Base-by-base conservation (phyloP, 2,329 filamentous ascomycete genomes). In the Polychaeton citri region DNA sequence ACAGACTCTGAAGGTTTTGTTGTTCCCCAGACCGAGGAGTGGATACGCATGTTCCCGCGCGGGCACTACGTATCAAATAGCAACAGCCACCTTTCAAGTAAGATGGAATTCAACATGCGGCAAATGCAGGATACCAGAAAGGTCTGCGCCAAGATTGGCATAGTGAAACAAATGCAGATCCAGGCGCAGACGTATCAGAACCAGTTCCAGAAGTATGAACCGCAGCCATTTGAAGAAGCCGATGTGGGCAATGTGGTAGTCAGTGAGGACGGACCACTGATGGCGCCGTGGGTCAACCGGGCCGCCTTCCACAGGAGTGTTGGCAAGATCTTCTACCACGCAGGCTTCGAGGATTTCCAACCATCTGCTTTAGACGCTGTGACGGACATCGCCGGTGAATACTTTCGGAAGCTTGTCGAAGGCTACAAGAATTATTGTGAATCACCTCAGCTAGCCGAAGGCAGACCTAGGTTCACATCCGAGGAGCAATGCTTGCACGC, bases 141-240 rank as follows among this genome's bases (percentile, higher is more conserved):
- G 55, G 72, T 98, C 19, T 93, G 86, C 51, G 86, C 86, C 8
- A 98, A 96, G 62, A 94, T 98, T 55, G 80, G 84, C 33, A 85
- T 98, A 42, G 90, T 98, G 56, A 98, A 96, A 65, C 90, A 98
- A 63, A 98, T 98, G 90, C 90, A 98, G 62, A 76, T 96, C 36
- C 90, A 98, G 58, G 84, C 86, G 35, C 48, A 90, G 81, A 82
- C 93, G 55, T 98, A 98, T 55, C 82, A 87, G 52, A 98, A 98
- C 53, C 90, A 98, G 58, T 98, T 98, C 51, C 86, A 88, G 45
- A 95, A 94, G 61, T 94, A 93, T 54, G 84, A 94, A 43, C 82
- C 82, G 1, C 80, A 88, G 53, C 83, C 85, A 0, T 95, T 98
- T 43, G 63, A 79, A 13, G 90, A 98, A 60, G 71, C 74, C 30